Conservation (phyloP, 768 basidiomycete genomes). For the Holtermannia corniformis region DNA sequence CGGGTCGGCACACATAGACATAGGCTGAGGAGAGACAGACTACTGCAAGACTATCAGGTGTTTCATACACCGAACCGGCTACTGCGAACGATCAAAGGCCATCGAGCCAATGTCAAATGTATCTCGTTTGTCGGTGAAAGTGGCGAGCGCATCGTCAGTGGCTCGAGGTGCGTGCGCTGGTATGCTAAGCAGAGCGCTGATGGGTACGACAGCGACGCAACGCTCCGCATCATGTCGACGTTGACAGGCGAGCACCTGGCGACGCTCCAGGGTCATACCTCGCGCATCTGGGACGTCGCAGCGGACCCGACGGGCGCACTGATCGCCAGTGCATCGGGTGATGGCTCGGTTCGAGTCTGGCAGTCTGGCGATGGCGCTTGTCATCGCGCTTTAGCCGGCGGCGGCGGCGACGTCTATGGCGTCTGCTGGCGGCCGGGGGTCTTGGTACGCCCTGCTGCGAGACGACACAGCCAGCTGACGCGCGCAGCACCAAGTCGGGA, state of each 20-base stretch:
- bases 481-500: conserved; percentile 26
- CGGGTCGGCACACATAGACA: background rate
- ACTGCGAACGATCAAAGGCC: conserved; percentile 11
- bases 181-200: background rate
- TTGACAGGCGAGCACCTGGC: conserved; percentile 9
- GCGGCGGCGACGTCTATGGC: conserved; percentile 37
- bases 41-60: conserved; percentile 33
- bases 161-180: conserved; percentile 24
- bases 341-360: conserved; percentile 37
- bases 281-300: conserved; percentile 34
- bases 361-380: conserved; percentile 10
- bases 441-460: conserved; percentile 7
- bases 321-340: conserved; percentile 30
- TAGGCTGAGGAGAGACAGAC: conserved; percentile 7
- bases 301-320: conserved; percentile 2
- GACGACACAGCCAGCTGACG: background rate
- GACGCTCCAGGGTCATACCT: conserved; percentile 28
- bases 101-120: conserved; percentile 36
- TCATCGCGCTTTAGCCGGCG: conserved; percentile 16
- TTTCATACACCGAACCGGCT: conserved; percentile 22
- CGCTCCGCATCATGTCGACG: conserved; percentile 30
- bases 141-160: conserved; percentile 23
- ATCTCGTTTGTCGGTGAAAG: conserved; percentile 20
- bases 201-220: conserved; percentile 24
- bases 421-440: conserved; percentile 30